Evolutionary conservation across 1,284 basidiomycete genomes (phyloP), one percentile per base, ranked within the genome.

Genomic region (Ganoderma sp.): DNA sequence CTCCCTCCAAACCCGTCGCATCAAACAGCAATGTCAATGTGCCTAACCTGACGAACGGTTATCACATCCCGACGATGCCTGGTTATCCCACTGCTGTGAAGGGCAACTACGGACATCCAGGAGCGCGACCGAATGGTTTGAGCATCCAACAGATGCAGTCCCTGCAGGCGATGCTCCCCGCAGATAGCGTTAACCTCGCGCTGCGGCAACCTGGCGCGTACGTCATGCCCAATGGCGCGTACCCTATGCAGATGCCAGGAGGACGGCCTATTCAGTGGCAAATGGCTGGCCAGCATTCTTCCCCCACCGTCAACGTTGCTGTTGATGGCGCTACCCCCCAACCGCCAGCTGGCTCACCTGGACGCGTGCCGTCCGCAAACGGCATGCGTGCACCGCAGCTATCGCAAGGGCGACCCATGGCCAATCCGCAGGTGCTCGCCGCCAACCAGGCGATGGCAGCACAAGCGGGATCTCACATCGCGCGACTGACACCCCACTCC

Each of bases 341-440:
- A 5, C 84, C 56, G 78, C 74, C 61, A 65, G 75, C 66, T 71
- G 72, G 63, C 52, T 67, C 77, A 1, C 82, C 81, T n/a, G 78
- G 79, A 17, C 85, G 87, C 19, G 83, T 83, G 17, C 85, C 86
- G 1, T 88, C 87, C 0, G 83, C 85, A n/a, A 88, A 86, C 72
- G 86, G 88, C 8, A 81, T 70, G 48, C 77, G 75, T 54, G 63
- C 71, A 1, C 69, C 72, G 1, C 72, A 81, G 34, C 81, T 85
- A 42, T 79, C 79, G 34, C 80, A 81, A n/a, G 73, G 68, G 4
- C 67, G 76, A 32, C 65, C 76, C 7, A 69, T 79, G 41, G 66
- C 74, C 5, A 69, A 74, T 25, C 73, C 78, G 42, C 81, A 83
- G 61, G 75, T 78, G 70, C 81, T 79, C 69, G 69, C 80, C 17